Conservation (phyloP, 805 yeast species). For the Kregervanrija pseudodelftensis region DNA sequence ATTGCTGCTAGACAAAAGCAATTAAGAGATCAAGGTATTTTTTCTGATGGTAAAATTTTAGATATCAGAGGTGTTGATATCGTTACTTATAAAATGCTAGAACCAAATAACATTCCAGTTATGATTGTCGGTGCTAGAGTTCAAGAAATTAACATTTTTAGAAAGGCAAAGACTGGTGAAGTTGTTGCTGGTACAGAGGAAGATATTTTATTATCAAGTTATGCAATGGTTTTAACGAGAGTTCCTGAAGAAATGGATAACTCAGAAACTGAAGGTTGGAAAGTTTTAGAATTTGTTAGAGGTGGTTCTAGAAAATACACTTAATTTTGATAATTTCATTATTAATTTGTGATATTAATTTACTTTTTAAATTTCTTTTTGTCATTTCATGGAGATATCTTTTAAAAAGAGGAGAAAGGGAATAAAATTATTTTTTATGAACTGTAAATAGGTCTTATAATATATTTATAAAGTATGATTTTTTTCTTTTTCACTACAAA, state of each 20-base stretch:
- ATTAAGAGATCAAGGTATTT: constrained; percentile 82
- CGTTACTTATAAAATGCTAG: constrained; percentile 77
- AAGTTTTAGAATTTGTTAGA: constrained; percentile 86
- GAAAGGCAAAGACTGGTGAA: constrained; percentile 87
- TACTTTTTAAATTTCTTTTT: too few relatives aligned
- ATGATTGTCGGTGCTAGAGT: constrained; percentile 92
- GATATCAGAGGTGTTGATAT: constrained; percentile 95
- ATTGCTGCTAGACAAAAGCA: constrained; percentile 92
- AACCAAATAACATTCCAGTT: constrained; percentile 89
- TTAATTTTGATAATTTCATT: constrained; percentile 17
- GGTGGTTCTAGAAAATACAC: constrained; percentile 86
- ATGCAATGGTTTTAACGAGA: constrained; percentile 93
- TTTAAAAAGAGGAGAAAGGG: too few relatives aligned
- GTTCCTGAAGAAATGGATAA: constrained; percentile 88
- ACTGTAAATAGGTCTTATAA: too few relatives aligned
- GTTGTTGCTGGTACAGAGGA: constrained; percentile 95
- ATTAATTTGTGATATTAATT: too few relatives aligned
- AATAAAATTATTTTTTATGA: too few relatives aligned
- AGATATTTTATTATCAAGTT: constrained; percentile 85
- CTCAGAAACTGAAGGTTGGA: constrained; percentile 95
- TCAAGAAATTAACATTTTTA: constrained; percentile 86
- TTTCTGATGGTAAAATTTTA: constrained; percentile 83
- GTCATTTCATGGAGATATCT: too few relatives aligned
- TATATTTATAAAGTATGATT: too few relatives aligned
- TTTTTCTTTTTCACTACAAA: too few relatives aligned